Percentiles rank a stretch among this genome's conserved stretches.
These are phyloP conservation scores for Mycena sp. DNA, from an alignment of 1,284 basidiomycete genomes.

Conservation along the genomic window DNA sequence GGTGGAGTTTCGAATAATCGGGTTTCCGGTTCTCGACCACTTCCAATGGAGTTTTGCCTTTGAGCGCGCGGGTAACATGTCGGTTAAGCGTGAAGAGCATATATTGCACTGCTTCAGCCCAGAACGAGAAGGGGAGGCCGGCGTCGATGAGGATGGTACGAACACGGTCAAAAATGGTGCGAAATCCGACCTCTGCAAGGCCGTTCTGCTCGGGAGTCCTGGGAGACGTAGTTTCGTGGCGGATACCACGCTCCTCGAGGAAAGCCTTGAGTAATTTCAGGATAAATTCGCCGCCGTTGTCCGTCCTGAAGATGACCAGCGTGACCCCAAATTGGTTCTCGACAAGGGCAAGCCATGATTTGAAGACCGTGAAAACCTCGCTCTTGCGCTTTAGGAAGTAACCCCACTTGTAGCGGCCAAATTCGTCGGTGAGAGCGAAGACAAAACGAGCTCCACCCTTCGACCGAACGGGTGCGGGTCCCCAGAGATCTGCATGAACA, in stretches of 20 bases:
- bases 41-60: constrained; percentile 20
- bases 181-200: not conserved
- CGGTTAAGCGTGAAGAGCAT: constrained; percentile 20
- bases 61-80: constrained; percentile 13
- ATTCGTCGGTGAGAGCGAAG: no score
- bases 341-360: no score
- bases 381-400: no score
- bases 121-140: constrained; percentile 28
- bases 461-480: no score
- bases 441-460: no score
- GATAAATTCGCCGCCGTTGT: constrained; percentile 2
- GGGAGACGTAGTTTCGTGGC: not conserved
- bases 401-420: no score
- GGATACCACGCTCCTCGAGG: not conserved
- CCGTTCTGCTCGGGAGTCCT: constrained; percentile 2
- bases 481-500: no score
- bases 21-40: constrained; percentile 15
- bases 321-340: no score
- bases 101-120: constrained; percentile 31
- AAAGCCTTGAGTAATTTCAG: not conserved
- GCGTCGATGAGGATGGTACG: constrained; percentile 6
- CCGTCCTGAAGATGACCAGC: no score
- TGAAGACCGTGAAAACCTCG: no score
- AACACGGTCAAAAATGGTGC: not conserved
- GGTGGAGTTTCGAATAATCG: constrained; percentile 13